phyloP scores from a whole-genome alignment of 225 moss, liverwort and hornwort species.

The Ulota crispa region DNA sequence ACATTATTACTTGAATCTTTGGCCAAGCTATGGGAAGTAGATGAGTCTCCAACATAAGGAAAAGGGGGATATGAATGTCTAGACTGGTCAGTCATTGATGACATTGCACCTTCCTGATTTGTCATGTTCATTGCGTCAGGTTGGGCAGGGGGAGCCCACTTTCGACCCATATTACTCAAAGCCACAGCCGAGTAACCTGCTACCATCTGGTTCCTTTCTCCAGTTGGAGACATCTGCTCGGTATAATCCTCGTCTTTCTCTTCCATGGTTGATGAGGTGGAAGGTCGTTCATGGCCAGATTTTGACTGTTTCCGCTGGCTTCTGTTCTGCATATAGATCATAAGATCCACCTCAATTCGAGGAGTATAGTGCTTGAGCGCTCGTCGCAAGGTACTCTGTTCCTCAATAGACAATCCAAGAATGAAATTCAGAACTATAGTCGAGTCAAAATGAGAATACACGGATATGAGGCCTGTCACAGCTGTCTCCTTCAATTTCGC shows the following conservation, averaged over 20 bases:
- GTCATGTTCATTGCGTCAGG: constrained; percentile 51
- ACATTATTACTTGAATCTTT: constrained; percentile 44
- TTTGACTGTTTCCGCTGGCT: constrained; percentile 79
- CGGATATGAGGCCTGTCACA: constrained; percentile 92
- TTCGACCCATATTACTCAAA: constrained; percentile 48
- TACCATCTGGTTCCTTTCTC: constrained; percentile 49
- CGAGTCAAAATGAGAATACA: constrained; percentile 90
- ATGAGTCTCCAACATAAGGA: constrained; percentile 47
- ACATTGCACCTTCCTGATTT: constrained; percentile 40
- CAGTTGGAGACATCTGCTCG: constrained; percentile 48
- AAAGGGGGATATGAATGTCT: constrained; percentile 54
- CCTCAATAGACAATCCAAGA: constrained; percentile 91
- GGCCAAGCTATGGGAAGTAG: constrained; percentile 37
- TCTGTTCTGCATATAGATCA: constrained; percentile 84
- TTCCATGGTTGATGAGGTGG: constrained; percentile 51
- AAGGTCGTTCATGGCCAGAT: constrained; percentile 59
- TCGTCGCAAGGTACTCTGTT: constrained; percentile 83
- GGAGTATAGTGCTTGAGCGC: constrained; percentile 96
- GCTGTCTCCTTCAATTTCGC: constrained; percentile 91
- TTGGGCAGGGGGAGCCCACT: constrained; percentile 50
- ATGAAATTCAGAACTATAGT: constrained; percentile 92
- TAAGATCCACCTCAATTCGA: constrained; percentile 98
- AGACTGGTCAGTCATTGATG: constrained; percentile 42
- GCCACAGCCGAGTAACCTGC: constrained; percentile 39
- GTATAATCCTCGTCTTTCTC: constrained; percentile 49